Evolutionary conservation across 2,329 filamentous ascomycete genomes (phyloP), one percentile per base, ranked within the genome.

Genomic region (Grosmannia huntii): DNA sequence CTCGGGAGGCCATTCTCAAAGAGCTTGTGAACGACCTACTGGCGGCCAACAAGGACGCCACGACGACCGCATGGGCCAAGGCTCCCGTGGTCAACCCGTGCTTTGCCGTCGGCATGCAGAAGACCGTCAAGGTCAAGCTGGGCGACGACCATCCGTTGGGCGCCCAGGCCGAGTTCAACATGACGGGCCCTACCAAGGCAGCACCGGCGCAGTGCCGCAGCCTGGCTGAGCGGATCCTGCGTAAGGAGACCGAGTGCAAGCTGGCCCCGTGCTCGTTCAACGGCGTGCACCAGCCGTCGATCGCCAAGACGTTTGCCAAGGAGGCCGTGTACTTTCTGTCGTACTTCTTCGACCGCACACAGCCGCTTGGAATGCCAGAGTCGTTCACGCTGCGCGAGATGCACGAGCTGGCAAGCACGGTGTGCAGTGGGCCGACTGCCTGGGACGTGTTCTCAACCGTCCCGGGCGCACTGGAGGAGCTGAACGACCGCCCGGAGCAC

Each of bases 211-310:
- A 96, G 72, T 99, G 94, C 76, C 91, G 94, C 62, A 85, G 83
- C 62, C 76, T 97, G 55, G 88, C 91, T 1, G 94, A 99, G 76
- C 89, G 87, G 72, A 95, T 95, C 31, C 79, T 99, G 51, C 81
- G 86, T 68, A 99, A 99, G 75, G 89, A 95, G 23, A 82, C 83
- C 50, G 79, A 84, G 36, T 99, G 94, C 76, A 78, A 79, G 62
- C 75, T 97, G 54, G 81, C 88, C 0, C 94, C 94, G n/a, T 99
- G 94, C 77, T 96, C 94, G 1, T 99, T 99, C 83, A 95, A 96
- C 71, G 94, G 94, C 63, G 84, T 99, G 33, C 89, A 99, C 74
- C 94, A 99, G 72, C 94, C 94, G 11, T 86, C 87, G 25, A 80
- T 99, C 53, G 85, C 84, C 65, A 95, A 96, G 79, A 99, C 94